These are phyloP conservation scores for Chloranthus sessilifolius DNA, from an alignment of 164 flowering plant genomes.

Conservation along the genomic window DNA sequence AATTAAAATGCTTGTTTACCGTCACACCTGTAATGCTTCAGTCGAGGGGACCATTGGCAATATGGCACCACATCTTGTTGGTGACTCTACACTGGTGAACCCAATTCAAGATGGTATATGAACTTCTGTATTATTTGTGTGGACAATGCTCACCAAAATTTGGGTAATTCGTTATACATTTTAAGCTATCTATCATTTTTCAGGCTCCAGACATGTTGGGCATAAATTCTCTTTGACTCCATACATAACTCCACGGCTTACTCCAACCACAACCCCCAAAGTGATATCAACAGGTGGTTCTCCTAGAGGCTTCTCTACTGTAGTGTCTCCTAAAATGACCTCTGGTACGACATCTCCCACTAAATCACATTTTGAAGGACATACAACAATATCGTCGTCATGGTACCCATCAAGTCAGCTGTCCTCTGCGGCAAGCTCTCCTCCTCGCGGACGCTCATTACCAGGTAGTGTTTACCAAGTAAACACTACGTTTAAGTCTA, in stretches of 20 bases:
- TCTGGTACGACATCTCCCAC: conserved; percentile 71
- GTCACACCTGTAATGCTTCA: conserved; percentile 8
- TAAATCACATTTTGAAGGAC: conserved; percentile 46
- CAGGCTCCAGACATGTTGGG: conserved; percentile 46
- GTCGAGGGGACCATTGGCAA: conserved; percentile 58
- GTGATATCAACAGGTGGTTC: conserved; percentile 55
- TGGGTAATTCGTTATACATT: neutral
- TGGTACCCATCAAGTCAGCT: conserved; percentile 92
- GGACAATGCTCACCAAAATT: neutral
- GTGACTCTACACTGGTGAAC: conserved; percentile 27
- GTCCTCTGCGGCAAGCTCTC: conserved; percentile 94
- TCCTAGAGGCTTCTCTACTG: conserved; percentile 71
- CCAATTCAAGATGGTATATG: conserved; percentile 46
- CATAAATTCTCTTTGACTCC: conserved; percentile 69
- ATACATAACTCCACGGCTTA: conserved; percentile 71
- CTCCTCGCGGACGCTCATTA: conserved; percentile 66
- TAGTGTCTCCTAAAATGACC: conserved; percentile 54
- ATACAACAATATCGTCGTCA: conserved; percentile 39
- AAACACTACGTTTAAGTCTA: too few species aligned
- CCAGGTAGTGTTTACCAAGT: conserved; percentile 44
- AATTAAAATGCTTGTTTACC: neutral
- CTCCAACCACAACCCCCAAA: conserved; percentile 82
- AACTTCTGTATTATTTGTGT: conserved; percentile 2
- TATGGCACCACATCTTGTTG: conserved; percentile 20
- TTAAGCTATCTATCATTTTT: conserved; percentile 4